A percentile compares a stretch with the other conserved stretches of the same genome.
Conservation (phyloP, 257 asterid species). For the Gentiana dahurica region DNA sequence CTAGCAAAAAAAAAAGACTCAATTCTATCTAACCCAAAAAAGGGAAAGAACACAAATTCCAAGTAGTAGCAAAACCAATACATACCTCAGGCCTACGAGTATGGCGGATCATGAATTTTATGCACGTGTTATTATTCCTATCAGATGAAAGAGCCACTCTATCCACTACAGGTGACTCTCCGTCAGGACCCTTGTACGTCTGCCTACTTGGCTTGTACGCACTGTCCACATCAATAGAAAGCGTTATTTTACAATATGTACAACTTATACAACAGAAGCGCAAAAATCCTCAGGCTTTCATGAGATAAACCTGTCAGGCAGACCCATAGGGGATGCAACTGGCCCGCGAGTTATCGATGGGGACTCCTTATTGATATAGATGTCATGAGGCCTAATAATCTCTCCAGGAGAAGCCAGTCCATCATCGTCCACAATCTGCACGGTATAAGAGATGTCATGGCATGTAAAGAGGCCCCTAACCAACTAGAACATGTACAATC, state of each 20-base stretch:
- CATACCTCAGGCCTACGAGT: conserved; percentile 95
- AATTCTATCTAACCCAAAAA: conserved; percentile 1
- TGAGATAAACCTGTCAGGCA: conserved; percentile 45
- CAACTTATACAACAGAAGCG: not conserved
- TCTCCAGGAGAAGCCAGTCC: conserved; percentile 94
- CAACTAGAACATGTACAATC: no score
- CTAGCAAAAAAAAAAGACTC: conserved; percentile 20
- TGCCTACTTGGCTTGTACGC: conserved; percentile 41
- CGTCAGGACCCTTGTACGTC: conserved; percentile 60
- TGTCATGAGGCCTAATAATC: conserved; percentile 49
- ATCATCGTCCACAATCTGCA: conserved; percentile 77
- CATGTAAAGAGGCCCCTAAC: not conserved
- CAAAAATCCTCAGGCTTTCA: conserved; percentile 9
- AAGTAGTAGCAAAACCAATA: not conserved
- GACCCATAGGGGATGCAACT: conserved; percentile 14
- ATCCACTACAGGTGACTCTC: conserved; percentile 66
- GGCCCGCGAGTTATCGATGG: conserved; percentile 39
- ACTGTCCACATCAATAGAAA: conserved; percentile 17
- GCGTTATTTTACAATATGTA: not conserved
- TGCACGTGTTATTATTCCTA: conserved; percentile 40
- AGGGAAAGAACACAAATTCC: not conserved
- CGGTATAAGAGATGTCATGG: conserved; percentile 10
- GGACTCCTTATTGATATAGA: conserved; percentile 58
- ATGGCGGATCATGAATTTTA: conserved; percentile 76
- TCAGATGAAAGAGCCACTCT: conserved; percentile 70